These are phyloP conservation scores for Mucor velutinosus DNA, from an alignment of 371 early-diverging fungal species.

Conservation along the genomic window DNA sequence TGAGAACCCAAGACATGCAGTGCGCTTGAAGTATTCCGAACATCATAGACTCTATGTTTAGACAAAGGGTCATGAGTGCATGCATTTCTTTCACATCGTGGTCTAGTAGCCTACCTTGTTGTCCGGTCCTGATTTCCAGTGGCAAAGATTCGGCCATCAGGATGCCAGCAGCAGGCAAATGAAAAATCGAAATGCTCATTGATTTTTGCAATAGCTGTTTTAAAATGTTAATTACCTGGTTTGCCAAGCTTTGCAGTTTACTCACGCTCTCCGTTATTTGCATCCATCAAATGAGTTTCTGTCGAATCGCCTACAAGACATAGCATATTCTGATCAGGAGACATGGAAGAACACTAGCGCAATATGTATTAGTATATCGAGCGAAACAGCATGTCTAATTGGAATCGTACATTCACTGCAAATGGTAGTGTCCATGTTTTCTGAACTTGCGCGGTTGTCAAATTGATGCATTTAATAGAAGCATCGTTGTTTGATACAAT, in stretches of 20 bases:
- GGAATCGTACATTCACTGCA: constrained; percentile 67
- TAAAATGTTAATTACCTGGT: neutral
- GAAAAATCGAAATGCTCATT: constrained; percentile 66
- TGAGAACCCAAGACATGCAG: constrained; percentile 62
- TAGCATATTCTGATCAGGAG: constrained; percentile 65
- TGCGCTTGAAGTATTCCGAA: constrained; percentile 60
- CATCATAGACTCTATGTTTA: constrained; percentile 73
- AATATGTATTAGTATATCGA: neutral
- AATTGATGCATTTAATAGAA: constrained; percentile 54
- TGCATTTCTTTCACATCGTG: neutral
- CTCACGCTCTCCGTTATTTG: constrained; percentile 56
- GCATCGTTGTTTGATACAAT: constrained; percentile 68
- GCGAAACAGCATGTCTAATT: neutral
- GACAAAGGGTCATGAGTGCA: neutral
- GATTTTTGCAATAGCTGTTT: constrained; percentile 21
- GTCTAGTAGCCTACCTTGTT: constrained; percentile 27
- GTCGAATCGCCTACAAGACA: constrained; percentile 78
- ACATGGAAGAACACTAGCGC: constrained; percentile 65
- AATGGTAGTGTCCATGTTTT: constrained; percentile 51
- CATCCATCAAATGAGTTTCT: constrained; percentile 60
- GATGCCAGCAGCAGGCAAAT: constrained; percentile 85
- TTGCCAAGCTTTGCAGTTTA: neutral
- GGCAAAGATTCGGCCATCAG: constrained; percentile 70
- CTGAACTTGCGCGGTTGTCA: constrained; percentile 39
- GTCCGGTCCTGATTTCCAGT: constrained; percentile 84